Evolutionary conservation across 805 yeast species (phyloP).

Genomic region (Yamadazyma akitaensis): DNA sequence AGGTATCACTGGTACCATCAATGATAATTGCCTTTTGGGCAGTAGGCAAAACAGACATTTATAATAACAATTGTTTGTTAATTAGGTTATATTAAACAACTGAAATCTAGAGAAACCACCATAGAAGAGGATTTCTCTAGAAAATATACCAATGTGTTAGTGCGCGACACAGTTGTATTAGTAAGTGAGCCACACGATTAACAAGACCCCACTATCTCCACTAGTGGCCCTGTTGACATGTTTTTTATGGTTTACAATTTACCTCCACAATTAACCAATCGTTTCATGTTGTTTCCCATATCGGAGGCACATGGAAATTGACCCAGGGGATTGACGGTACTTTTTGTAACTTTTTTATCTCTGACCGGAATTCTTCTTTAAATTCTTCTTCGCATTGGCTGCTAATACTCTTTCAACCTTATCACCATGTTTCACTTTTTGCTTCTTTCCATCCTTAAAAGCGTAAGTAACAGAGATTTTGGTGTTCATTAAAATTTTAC

Average conservation of each 20-base stretch:
- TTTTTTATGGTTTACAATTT: too few relatives aligned
- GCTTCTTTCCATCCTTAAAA: conserved; percentile 50
- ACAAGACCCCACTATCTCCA: too few relatives aligned
- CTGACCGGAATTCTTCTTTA: not conserved
- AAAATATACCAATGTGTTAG: too few relatives aligned
- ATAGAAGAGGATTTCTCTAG: too few relatives aligned
- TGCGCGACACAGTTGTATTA: too few relatives aligned
- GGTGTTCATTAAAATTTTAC: conserved; percentile 64
- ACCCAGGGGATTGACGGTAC: not conserved
- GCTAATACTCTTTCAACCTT: conserved; percentile 71
- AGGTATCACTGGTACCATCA: conserved; percentile 50
- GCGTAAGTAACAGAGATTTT: conserved; percentile 67
- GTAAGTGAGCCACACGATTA: too few relatives aligned
- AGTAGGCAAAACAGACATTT: conserved; percentile 38
- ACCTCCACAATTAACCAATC: not conserved
- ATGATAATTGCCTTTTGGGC: conserved; percentile 56
- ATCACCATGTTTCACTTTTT: conserved; percentile 68
- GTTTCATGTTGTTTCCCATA: not conserved
- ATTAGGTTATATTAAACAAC: not conserved
- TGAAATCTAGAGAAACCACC: too few relatives aligned
- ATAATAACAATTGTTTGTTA: not conserved
- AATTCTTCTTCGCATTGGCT: conserved; percentile 50
- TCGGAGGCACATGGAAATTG: not conserved
- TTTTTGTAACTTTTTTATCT: too few relatives aligned
- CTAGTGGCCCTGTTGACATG: too few relatives aligned